Percentiles rank a stretch among this genome's conserved stretches.
These are phyloP conservation scores for Thalassiosira pacifica DNA, from an alignment of 352 stramenopile species.

Conservation along the genomic window DNA sequence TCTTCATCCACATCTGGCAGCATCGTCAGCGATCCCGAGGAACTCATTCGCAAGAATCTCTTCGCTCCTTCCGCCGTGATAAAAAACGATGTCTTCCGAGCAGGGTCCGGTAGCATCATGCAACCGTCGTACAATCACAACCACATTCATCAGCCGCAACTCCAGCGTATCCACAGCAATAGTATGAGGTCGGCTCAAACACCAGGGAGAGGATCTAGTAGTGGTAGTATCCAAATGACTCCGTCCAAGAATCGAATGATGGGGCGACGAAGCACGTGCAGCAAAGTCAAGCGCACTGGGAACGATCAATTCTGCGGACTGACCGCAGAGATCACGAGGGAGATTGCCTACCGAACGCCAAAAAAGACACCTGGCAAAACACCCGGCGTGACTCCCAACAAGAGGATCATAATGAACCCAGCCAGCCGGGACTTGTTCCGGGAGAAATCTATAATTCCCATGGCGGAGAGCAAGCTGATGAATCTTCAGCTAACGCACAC, in stretches of 20 bases:
- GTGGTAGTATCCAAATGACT: neutral
- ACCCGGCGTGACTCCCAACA: neutral
- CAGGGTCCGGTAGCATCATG: neutral
- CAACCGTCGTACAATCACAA: constrained; percentile 10
- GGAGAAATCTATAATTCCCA: constrained; percentile 10
- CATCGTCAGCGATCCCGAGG: constrained; percentile 11
- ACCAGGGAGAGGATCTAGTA: neutral
- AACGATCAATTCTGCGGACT: constrained; percentile 51
- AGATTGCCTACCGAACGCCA: constrained; percentile 33
- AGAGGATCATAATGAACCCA: constrained; percentile 19
- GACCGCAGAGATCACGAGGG: constrained; percentile 46
- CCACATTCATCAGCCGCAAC: constrained; percentile 7
- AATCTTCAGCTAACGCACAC: constrained; percentile 17
- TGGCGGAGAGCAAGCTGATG: constrained; percentile 32
- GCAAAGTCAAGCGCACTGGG: constrained; percentile 25
- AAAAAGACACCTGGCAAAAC: constrained; percentile 20
- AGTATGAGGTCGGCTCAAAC: neutral
- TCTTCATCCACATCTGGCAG: constrained; percentile 12
- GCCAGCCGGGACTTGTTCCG: constrained; percentile 28
- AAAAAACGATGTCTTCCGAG: constrained; percentile 42
- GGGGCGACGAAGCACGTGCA: neutral
- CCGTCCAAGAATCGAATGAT: neutral
- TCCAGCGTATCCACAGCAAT: neutral
- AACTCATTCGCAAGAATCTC: constrained; percentile 31
- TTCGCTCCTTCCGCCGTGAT: constrained; percentile 20